Conservation (phyloP, 345 rosid species). For the Boechera stricta region DNA sequence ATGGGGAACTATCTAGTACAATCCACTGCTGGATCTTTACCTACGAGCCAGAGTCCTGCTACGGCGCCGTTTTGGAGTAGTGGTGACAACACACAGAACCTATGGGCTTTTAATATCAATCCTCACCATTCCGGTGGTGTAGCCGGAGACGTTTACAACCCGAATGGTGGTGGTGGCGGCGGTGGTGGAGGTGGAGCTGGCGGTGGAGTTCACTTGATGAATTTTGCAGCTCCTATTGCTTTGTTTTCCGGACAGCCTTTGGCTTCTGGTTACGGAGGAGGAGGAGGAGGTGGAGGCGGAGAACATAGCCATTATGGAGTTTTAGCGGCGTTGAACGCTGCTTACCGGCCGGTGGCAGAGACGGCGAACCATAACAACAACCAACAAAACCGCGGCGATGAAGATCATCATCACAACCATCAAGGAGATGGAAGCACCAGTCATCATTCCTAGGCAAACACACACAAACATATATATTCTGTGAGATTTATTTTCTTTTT, state of each 20-base stretch:
- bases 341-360: slow-evolving; percentile 52
- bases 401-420: slow-evolving; percentile 52
- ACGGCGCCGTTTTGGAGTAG: slow-evolving; percentile 75
- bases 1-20: slow-evolving; percentile 59
- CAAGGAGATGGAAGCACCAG: slow-evolving; percentile 47
- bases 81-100: slow-evolving; percentile 48
- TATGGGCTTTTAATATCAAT: slow-evolving; percentile 42
- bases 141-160: slow-evolving; percentile 34
- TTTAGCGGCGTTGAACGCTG: slow-evolving; percentile 72
- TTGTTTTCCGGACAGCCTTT: slow-evolving; percentile 67
- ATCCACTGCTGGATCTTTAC: slow-evolving; percentile 63
- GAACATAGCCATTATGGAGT: slow-evolving; percentile 66
- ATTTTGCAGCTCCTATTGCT: slow-evolving; percentile 74
- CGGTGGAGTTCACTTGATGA: slow-evolving; percentile 77
- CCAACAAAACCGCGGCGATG: slow-evolving; percentile 51
- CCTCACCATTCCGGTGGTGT: slow-evolving; percentile 34
- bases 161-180: slow-evolving; percentile 50
- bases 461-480: slow-evolving; percentile 36
- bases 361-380: slow-evolving; percentile 52
- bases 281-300: slow-evolving; percentile 40
- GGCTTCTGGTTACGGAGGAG: slow-evolving; percentile 45
- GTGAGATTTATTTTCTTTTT: slow-evolving; percentile 38
- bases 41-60: slow-evolving; percentile 53
- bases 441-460: slow-evolving; percentile 49
- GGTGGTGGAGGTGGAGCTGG: slow-evolving; percentile 19